Evolutionary conservation across 805 yeast genomes (phyloP).

Genomic region (Hanseniaspora meyeri): DNA sequence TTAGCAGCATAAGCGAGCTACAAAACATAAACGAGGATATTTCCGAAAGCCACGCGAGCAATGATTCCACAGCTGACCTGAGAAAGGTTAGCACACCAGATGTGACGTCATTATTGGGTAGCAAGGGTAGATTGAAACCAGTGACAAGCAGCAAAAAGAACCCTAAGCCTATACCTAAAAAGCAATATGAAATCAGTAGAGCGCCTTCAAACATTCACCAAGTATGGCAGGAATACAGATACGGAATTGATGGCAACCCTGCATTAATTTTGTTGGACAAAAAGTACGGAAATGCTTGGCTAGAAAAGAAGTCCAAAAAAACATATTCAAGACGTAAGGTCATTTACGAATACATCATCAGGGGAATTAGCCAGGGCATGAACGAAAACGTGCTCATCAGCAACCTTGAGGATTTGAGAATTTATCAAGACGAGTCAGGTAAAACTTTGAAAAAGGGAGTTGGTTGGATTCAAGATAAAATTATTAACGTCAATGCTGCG

Average conservation of each 20-base stretch:
- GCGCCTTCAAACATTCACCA: slow-evolving; percentile 12
- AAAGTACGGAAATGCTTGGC: slow-evolving; percentile 33
- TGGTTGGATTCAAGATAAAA: slow-evolving; percentile 28
- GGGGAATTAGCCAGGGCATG: slow-evolving; percentile 26
- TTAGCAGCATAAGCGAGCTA: neutral
- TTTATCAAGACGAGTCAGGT: slow-evolving; percentile 26
- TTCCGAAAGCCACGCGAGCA: neutral
- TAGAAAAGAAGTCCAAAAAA: slow-evolving; percentile 28
- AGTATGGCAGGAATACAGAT: slow-evolving; percentile 31
- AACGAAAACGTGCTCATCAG: slow-evolving; percentile 27
- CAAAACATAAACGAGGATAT: neutral
- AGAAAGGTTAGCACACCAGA: slow-evolving; percentile 8
- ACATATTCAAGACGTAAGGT: slow-evolving; percentile 29
- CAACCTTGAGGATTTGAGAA: slow-evolving; percentile 23
- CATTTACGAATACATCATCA: slow-evolving; percentile 26
- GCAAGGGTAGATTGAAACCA: slow-evolving; percentile 4
- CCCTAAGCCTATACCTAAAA: slow-evolving; percentile 2
- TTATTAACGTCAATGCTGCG: slow-evolving; percentile 7
- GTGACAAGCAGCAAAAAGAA: neutral
- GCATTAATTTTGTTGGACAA: slow-evolving; percentile 32
- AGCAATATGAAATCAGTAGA: slow-evolving; percentile 7
- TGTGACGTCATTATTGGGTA: neutral
- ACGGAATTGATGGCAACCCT: slow-evolving; percentile 33
- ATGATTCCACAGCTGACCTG: neutral
- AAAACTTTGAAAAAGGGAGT: slow-evolving; percentile 27